Percentiles rank a stretch among this genome's conserved stretches.
phyloP scores from a whole-genome alignment of 139 green algal genomes.

The Picochlorum costavermella region DNA sequence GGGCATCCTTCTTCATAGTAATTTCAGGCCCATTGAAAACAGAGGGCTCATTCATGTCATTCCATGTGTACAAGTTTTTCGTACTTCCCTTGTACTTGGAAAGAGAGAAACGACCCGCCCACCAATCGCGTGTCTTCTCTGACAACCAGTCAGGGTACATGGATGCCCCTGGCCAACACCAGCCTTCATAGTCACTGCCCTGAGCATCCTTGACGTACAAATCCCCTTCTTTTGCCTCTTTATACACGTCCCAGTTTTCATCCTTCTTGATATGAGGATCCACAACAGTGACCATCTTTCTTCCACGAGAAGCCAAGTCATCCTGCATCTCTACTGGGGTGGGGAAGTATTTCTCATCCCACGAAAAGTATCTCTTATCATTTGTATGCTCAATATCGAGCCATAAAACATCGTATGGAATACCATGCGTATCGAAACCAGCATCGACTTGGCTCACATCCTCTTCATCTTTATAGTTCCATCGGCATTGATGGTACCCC shows the following conservation, averaged over 20 bases:
- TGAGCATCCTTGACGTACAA: conserved; percentile 84
- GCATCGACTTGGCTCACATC: conserved; percentile 72
- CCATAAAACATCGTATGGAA: conserved; percentile 98
- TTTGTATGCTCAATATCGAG: conserved; percentile 99
- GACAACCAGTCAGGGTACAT: conserved; percentile 88
- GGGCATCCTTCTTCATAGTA: conserved; percentile 87
- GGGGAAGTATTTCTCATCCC: conserved; percentile 84
- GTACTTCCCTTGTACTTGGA: conserved; percentile 78
- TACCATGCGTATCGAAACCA: conserved; percentile 57
- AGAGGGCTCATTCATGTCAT: conserved; percentile 99
- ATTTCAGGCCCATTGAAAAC: conserved; percentile 99
- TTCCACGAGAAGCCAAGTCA: conserved; percentile 55
- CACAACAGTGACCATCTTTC: conserved; percentile 95
- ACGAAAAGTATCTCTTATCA: conserved; percentile 97
- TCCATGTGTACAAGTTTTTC: conserved; percentile 94
- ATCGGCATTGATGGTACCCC: conserved; percentile 97
- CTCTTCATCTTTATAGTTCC: conserved; percentile 94
- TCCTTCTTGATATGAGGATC: conserved; percentile 98
- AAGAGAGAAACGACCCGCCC: conserved; percentile 78
- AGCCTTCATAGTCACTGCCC: conserved; percentile 87
- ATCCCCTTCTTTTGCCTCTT: conserved; percentile 62
- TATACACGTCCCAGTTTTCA: conserved; percentile 70
- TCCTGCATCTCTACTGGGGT: conserved; percentile 64
- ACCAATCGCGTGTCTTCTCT: conserved; percentile 82
- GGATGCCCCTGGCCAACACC: conserved; percentile 91